phyloP scores from a whole-genome alignment of 495 filamentous ascomycete genomes.

The Penicillium samsonianum region DNA sequence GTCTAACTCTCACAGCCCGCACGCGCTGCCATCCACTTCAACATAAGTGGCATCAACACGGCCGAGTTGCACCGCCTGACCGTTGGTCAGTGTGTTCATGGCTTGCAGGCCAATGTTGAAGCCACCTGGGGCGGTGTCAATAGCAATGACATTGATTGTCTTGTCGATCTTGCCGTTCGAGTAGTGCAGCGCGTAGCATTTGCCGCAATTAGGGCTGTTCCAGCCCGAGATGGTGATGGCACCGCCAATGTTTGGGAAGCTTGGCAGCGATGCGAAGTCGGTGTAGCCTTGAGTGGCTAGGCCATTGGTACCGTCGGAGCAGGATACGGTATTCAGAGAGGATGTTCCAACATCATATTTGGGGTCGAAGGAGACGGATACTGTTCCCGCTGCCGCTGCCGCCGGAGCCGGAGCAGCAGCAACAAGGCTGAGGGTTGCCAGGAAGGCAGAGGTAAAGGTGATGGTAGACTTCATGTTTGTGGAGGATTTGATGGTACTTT shows the following conservation, averaged over 20 bases:
- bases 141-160: constrained; percentile 64
- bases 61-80: constrained; percentile 55
- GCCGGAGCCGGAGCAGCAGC: constrained; percentile 19
- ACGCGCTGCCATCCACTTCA: constrained; percentile 41
- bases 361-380: constrained; percentile 42
- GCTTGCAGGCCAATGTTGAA: constrained; percentile 67
- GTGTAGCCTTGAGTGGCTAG: constrained; percentile 69
- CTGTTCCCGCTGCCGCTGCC: constrained; percentile 9
- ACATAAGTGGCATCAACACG: constrained; percentile 53
- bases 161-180: constrained; percentile 37
- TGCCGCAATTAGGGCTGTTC: constrained; percentile 64
- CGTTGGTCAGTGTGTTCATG: constrained; percentile 66
- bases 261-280: constrained; percentile 57
- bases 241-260: constrained; percentile 65
- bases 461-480: constrained; percentile 27
- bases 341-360: constrained; percentile 37
- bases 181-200: constrained; percentile 67
- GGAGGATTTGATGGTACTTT: not conserved
- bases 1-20: constrained; percentile 32
- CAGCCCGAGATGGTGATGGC: constrained; percentile 58
- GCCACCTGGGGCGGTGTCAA: constrained; percentile 61
- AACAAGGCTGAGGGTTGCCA: constrained; percentile 22
- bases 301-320: constrained; percentile 57
- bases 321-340: constrained; percentile 62
- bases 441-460: constrained; percentile 21